Percentiles rank a stretch among this genome's conserved stretches.
phyloP scores from a whole-genome alignment of 345 rosid genomes.

The Conringia planisiliqua region DNA sequence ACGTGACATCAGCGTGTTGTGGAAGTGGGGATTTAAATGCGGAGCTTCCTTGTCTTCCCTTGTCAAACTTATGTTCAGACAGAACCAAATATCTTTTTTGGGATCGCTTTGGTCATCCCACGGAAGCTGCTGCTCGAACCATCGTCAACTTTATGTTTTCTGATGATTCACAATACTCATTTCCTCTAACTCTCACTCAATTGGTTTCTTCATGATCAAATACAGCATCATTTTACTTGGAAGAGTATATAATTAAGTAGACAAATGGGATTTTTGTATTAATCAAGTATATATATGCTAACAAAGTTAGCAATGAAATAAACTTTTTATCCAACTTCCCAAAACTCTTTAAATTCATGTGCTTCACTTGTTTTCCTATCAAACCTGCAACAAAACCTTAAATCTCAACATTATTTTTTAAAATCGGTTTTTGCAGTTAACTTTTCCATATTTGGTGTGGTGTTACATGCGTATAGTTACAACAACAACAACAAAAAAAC shows the following conservation, averaged over 20 bases:
- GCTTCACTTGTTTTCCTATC: no score
- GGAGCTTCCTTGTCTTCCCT: slow-evolving; percentile 46
- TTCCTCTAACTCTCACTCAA: slow-evolving; percentile 51
- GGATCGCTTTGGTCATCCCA: slow-evolving; percentile 70
- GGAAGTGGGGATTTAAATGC: slow-evolving; percentile 66
- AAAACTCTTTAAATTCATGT: no score
- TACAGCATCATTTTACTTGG: background rate
- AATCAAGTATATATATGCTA: background rate
- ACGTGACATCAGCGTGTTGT: slow-evolving; percentile 73
- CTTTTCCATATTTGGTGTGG: no score
- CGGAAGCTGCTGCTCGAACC: slow-evolving; percentile 48
- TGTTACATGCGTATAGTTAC: no score
- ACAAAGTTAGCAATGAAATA: background rate
- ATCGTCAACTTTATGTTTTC: slow-evolving; percentile 46
- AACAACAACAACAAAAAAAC: no score
- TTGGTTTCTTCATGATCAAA: slow-evolving; percentile 32
- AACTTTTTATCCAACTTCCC: no score
- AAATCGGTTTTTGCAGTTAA: no score
- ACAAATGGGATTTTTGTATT: background rate
- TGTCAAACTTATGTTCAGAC: slow-evolving; percentile 53
- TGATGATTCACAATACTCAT: slow-evolving; percentile 39
- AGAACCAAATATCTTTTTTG: slow-evolving; percentile 67
- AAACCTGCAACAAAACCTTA: no score
- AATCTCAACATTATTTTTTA: no score
- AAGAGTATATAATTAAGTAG: background rate